A percentile compares a stretch with the other conserved stretches of the same genome.
phyloP scores from a whole-genome alignment of 495 filamentous ascomycete species.

The Mytilinidion resinicola region DNA sequence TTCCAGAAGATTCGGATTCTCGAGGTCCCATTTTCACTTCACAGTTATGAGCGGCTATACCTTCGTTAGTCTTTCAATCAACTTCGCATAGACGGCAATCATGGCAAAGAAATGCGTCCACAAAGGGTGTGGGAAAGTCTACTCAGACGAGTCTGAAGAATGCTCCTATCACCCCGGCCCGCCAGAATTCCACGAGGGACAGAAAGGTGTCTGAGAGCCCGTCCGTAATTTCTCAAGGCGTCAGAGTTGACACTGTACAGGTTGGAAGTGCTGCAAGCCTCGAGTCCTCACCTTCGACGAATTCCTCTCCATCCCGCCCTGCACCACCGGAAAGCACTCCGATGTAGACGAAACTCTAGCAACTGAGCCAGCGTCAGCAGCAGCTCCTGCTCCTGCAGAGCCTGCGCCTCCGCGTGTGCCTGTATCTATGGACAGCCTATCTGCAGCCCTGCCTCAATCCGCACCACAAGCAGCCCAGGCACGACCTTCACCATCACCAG shows the following conservation, averaged over 20 bases:
- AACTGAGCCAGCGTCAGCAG: constrained; percentile 47
- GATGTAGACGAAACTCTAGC: constrained; percentile 69
- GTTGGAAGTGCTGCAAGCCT: constrained; percentile 99
- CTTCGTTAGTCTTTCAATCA: background rate
- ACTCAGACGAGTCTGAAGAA: constrained; percentile 73
- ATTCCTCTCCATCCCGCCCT: constrained; percentile 89
- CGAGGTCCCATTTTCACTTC: background rate
- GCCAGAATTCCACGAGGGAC: constrained; percentile 94
- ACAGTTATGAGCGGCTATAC: background rate
- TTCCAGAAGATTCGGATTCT: constrained; percentile 22
- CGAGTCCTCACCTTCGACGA: constrained; percentile 98
- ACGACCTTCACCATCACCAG: constrained; percentile 51
- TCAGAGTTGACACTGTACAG: constrained; percentile 42
- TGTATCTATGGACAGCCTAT: constrained; percentile 9
- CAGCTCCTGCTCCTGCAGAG: constrained; percentile 35
- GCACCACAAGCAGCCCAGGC: constrained; percentile 16
- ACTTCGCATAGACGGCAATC: background rate
- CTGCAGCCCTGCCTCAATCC: constrained; percentile 12
- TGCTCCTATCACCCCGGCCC: constrained; percentile 92
- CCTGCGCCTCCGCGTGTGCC: constrained; percentile 6
- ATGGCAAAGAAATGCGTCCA: constrained; percentile 94
- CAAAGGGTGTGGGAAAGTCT: constrained; percentile 88
- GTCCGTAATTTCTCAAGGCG: constrained; percentile 5
- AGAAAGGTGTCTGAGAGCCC: constrained; percentile 70
- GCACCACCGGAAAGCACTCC: constrained; percentile 89